A percentile compares a stretch with the other conserved stretches of the same genome.
Conservation (phyloP, 2,329 filamentous ascomycete species). For the Penicillium sp. region DNA sequence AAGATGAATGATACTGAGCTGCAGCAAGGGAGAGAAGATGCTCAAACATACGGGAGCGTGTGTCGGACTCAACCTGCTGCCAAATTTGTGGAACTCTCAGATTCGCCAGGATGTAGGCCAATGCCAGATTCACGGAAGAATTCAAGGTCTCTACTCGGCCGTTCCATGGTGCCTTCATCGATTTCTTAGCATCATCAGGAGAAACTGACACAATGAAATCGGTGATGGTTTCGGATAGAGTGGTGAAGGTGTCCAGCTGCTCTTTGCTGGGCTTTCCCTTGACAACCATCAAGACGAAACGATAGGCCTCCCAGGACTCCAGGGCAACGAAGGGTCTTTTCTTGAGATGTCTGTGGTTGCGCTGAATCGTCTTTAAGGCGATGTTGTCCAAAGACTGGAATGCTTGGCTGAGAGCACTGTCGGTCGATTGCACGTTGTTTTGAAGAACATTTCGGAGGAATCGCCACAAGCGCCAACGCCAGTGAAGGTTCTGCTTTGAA, state of each 20-base stretch:
- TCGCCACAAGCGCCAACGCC: constrained; percentile 49
- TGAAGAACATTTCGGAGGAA: constrained; percentile 39
- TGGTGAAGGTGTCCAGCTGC: constrained; percentile 30
- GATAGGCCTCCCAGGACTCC: constrained; percentile 45
- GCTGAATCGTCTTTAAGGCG: constrained; percentile 35
- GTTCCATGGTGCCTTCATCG: constrained; percentile 39
- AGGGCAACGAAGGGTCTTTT: constrained; percentile 32
- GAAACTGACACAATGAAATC: constrained; percentile 30
- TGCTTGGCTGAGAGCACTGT: constrained; percentile 24
- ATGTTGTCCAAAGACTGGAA: constrained; percentile 30
- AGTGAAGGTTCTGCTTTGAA: constrained; percentile 36
- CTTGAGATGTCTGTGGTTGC: constrained; percentile 32
- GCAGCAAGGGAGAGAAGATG: constrained; percentile 38
- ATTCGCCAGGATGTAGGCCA: constrained; percentile 41
- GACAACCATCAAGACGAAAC: constrained; percentile 34
- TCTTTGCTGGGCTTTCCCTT: constrained; percentile 25
- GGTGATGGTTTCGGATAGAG: constrained; percentile 30
- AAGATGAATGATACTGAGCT: constrained; percentile 30
- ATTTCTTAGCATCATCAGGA: constrained; percentile 28
- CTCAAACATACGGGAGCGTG: constrained; percentile 37
- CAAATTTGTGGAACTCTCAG: constrained; percentile 37
- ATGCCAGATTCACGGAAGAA: constrained; percentile 33
- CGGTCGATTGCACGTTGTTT: constrained; percentile 30
- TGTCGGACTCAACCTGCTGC: constrained; percentile 34
- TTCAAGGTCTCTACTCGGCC: constrained; percentile 42